Base-by-base conservation (phyloP, 257 asterid genomes). In the Solanum ossicruentum region DNA sequence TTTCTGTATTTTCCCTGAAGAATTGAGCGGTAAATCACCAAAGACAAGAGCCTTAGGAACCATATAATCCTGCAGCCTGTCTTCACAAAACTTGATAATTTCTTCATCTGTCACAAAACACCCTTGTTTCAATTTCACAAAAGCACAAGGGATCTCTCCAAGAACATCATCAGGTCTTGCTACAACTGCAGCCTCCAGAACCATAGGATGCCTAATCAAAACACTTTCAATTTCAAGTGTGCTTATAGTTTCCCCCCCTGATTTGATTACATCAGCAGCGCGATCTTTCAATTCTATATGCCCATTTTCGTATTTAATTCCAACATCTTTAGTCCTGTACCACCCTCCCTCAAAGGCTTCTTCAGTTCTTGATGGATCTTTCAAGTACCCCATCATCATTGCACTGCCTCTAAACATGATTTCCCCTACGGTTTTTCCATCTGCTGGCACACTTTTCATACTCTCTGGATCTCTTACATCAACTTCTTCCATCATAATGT, bases 91-190 rank as follows among this genome's bases (percentile, higher is more conserved):
- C 43, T 80, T 82, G 70, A 92, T 89, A 16, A 94, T 89, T 32
- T 92, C 97, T 78, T 86, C 89, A 16, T 84, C 85, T 10, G 75
- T 87, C 1, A 72, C 86, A 60, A 8, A 55, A 49, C 71, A 85
- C 6, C 92, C 96, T 15, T 91, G 89, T 86, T 91, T 93, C 54
- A 93, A 80, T 56, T 90, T 93, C 91, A 92, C 94, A 81, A 95
- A 92, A 1, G 97, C 98, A 81, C 94, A 94, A 65, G 94, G 93
- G 13, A 92, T 91, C 86, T 94, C 94, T 0, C 98, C 97, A 85
- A 92, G 87, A 57, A 87, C 85, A 23, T 89, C 91, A 84, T 95
- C 94, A 2, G 93, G 92, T 67, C 84, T 86, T 18, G 94, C 97
- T 39, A 95, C 95, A 17, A 95, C 97, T 2, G 97, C 96, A 58